Conservation (phyloP, 2,329 filamentous ascomycete species). For the Apiospora arundinis region DNA sequence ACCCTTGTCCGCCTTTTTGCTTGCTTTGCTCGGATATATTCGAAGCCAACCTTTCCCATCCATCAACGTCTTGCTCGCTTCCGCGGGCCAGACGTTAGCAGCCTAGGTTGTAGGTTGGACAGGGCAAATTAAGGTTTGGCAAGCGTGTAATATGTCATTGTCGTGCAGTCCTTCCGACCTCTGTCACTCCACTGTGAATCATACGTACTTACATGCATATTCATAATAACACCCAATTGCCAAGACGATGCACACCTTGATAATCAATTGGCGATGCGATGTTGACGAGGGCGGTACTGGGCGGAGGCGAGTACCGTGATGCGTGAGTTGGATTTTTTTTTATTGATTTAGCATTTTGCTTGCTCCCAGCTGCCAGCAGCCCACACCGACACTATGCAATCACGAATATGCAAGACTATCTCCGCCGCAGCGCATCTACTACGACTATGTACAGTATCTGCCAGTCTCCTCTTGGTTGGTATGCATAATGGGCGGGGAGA, state of each 20-base stretch:
- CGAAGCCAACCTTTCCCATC: neutral
- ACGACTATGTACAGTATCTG: neutral
- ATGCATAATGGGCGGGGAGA: neutral
- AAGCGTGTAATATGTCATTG: slow-evolving; percentile 18
- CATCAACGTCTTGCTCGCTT: slow-evolving; percentile 13
- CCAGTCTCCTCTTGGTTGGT: neutral
- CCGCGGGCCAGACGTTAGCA: slow-evolving; percentile 10
- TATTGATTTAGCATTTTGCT: neutral
- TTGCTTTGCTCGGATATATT: slow-evolving; percentile 15
- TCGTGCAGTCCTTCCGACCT: slow-evolving; percentile 11
- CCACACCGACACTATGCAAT: slow-evolving; percentile 9
- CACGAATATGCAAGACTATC: slow-evolving; percentile 5
- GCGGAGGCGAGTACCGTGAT: neutral
- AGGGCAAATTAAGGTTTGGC: slow-evolving; percentile 15
- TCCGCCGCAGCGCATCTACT: slow-evolving; percentile 1
- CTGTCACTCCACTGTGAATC: slow-evolving; percentile 16
- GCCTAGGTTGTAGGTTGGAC: slow-evolving; percentile 11
- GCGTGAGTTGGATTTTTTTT: too few species aligned
- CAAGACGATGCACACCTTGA: slow-evolving; percentile 10
- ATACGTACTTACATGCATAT: slow-evolving; percentile 4
- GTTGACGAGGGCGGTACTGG: neutral
- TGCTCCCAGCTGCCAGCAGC: neutral
- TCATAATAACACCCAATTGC: neutral
- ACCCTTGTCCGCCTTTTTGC: neutral
- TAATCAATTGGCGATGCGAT: neutral